phyloP scores from a whole-genome alignment of 805 yeast species.

The Metschnikowia sp. region DNA sequence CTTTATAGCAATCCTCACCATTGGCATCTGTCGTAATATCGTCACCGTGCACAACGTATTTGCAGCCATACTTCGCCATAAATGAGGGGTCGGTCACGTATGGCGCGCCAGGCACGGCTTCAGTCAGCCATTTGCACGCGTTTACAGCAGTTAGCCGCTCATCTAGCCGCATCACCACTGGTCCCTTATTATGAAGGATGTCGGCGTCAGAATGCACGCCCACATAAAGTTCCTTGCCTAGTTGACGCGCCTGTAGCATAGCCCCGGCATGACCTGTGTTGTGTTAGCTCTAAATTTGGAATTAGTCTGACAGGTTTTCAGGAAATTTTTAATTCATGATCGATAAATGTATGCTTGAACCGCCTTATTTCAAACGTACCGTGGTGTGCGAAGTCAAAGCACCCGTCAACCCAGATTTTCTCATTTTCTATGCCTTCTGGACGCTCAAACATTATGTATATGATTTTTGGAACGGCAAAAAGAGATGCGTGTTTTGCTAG shows the following conservation, averaged over 20 bases:
- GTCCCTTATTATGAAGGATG: constrained; percentile 80
- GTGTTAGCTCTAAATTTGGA: background rate
- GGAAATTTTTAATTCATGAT: too few species aligned
- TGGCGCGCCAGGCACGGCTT: constrained; percentile 75
- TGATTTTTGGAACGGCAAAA: too few species aligned
- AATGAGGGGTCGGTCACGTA: constrained; percentile 86
- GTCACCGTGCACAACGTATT: constrained; percentile 97
- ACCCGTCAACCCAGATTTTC: constrained; percentile 94
- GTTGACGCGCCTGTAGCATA: constrained; percentile 83
- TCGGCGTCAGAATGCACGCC: constrained; percentile 95
- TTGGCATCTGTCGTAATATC: constrained; percentile 95
- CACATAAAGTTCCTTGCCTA: constrained; percentile 71
- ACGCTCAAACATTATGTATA: constrained; percentile 31
- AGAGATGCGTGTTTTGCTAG: background rate
- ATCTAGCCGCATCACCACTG: constrained; percentile 81
- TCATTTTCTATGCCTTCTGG: constrained; percentile 43
- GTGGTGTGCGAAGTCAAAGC: constrained; percentile 97
- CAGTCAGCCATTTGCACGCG: constrained; percentile 86
- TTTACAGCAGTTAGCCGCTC: constrained; percentile 85
- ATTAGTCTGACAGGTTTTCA: background rate
- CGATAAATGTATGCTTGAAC: background rate
- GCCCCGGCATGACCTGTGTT: constrained; percentile 81
- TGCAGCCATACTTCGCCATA: constrained; percentile 70
- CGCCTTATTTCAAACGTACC: constrained; percentile 42
- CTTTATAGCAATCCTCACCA: constrained; percentile 89